Percentiles rank a stretch among this genome's conserved stretches.
Conservation (phyloP, 176 grass and related monocot genomes). For the Dendrocalamus sinicus region DNA sequence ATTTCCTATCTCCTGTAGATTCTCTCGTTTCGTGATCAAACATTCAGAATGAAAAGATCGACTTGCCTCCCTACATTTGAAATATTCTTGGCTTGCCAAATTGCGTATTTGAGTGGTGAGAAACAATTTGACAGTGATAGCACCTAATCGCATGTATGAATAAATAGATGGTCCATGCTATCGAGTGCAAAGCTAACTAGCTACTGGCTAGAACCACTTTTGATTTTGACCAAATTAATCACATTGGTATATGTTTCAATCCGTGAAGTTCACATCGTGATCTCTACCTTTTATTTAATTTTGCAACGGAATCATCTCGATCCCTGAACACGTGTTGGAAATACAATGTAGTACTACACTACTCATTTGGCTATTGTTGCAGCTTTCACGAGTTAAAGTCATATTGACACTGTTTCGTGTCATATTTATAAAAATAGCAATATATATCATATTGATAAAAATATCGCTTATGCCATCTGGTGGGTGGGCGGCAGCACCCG, state of each 20-base stretch:
- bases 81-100: background rate
- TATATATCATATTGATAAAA: too few relatives aligned
- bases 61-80: background rate
- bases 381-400: background rate
- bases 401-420: too few relatives aligned
- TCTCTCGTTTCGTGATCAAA: background rate
- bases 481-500: too few relatives aligned
- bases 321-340: background rate
- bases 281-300: background rate
- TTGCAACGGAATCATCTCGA: background rate
- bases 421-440: too few relatives aligned
- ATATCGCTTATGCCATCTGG: too few relatives aligned
- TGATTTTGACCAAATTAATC: constrained; percentile 33
- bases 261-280: background rate
- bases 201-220: background rate
- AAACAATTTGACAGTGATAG: background rate
- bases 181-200: background rate
- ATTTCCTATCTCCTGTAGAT: background rate
- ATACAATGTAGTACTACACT: background rate
- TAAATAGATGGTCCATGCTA: constrained; percentile 5
- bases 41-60: background rate
- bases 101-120: background rate
- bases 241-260: background rate
- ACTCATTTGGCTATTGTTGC: background rate
- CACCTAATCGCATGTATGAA: background rate